Evolutionary conservation across 2,329 filamentous ascomycete species (phyloP), one percentile per base, ranked within the genome.

Genomic region (Triangularia verruculosa): DNA sequence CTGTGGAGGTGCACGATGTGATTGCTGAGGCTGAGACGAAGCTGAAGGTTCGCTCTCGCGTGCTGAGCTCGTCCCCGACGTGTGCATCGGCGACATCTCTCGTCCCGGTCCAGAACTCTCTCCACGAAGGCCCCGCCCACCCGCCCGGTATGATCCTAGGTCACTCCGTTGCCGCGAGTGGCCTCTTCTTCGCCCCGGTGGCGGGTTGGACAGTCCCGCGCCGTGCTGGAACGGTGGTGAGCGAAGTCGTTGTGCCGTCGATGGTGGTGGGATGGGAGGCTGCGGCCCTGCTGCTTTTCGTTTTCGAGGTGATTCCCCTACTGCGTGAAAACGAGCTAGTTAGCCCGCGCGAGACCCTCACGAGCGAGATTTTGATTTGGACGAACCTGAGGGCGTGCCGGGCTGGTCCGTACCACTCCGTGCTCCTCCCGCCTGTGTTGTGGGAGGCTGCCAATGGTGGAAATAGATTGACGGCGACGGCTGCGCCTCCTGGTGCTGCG

Each of bases 371-470:
- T 82, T 83, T 73, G 75, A 76, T 74, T 79, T 84, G 76, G 81
- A 86, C 87, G 86, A 89, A 86, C 89, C 88, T 79, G 90, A 89
- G 72, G 91, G 89, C 66, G 89, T 90, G 72, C 85, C 85, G 65
- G 90, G 89, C 74, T 90, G 88, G 71, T 87, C 86, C 63, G 84
- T 81, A 74, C 81, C 79, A 68, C 71, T 66, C 63, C 82, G 78
- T 64, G 84, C 82, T 67, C 81, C 78, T 64, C 83, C 82, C 67
- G 82, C 80, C 76, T 90, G 84, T 67, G 86, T 84, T 22, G 82
- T 84, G 13, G 93, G 93, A 54, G 93, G 93, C 64, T 94, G 90
- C 92, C 93, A 97, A 74, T 96, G 92, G 73, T 96, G 92, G 74
- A 97, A 97, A 76, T 92, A 95, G 56, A 96, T 90, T 22, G 89